Evolutionary conservation across 2,329 filamentous ascomycete genomes (phyloP).

Genomic region (Neopestalotiopsis rosae): DNA sequence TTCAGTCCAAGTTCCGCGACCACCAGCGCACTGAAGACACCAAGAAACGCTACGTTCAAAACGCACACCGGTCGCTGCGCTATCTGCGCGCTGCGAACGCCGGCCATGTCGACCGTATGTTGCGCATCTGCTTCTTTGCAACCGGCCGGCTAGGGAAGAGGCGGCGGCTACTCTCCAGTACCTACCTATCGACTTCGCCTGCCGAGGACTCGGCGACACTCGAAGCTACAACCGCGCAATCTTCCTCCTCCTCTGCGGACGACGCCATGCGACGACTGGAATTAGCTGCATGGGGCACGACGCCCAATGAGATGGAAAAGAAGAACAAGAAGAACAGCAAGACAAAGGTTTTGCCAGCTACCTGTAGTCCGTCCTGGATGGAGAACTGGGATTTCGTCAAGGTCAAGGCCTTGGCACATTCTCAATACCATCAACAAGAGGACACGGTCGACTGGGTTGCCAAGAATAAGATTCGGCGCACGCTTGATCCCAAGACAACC

Average conservation of each 20-base stretch:
- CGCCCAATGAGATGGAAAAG: background rate
- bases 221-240: slow-evolving; percentile 26
- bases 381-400: slow-evolving; percentile 56
- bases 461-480: slow-evolving; percentile 34
- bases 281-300: slow-evolving; percentile 8
- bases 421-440: slow-evolving; percentile 44
- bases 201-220: slow-evolving; percentile 48
- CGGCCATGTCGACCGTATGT: slow-evolving; percentile 54
- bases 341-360: background rate
- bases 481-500: slow-evolving; percentile 37
- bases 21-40: slow-evolving; percentile 34
- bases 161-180: slow-evolving; percentile 51
- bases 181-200: slow-evolving; percentile 42
- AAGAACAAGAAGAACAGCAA: background rate
- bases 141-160: slow-evolving; percentile 60
- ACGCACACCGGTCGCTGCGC: slow-evolving; percentile 50
- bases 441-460: slow-evolving; percentile 23
- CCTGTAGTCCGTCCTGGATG: slow-evolving; percentile 44
- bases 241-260: background rate
- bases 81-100: slow-evolving; percentile 58
- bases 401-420: slow-evolving; percentile 45
- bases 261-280: background rate
- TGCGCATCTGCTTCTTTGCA: slow-evolving; percentile 50
- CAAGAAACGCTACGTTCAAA: slow-evolving; percentile 37
- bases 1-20: slow-evolving; percentile 53